Evolutionary conservation across 2,329 filamentous ascomycete genomes (phyloP).

Genomic region (Aspergillus eucalypticola): DNA sequence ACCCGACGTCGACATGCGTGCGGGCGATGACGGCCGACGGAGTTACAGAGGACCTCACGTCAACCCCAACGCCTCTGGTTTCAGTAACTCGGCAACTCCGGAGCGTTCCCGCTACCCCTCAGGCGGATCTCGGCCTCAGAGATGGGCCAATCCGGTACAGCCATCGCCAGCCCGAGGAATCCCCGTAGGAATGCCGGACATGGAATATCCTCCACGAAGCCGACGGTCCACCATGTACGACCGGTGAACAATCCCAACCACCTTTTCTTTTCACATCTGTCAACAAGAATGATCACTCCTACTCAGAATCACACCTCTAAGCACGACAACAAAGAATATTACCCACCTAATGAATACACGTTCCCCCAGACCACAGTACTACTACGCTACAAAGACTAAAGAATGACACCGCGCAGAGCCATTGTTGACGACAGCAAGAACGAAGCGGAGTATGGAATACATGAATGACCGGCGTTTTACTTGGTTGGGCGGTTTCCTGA

Average conservation of each 20-base stretch:
- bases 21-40: constrained; percentile 27
- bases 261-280: too few relatives aligned
- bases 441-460: too few relatives aligned
- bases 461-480: too few relatives aligned
- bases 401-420: too few relatives aligned
- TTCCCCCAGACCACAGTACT: too few relatives aligned
- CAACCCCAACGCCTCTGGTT: neutral
- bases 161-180: constrained; percentile 4
- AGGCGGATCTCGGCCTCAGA: constrained; percentile 2
- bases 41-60: constrained; percentile 26
- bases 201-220: constrained; percentile 11
- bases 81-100: constrained; percentile 12
- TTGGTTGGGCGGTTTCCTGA: too few relatives aligned
- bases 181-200: constrained; percentile 2
- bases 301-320: too few relatives aligned
- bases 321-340: too few relatives aligned
- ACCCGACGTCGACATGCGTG: constrained; percentile 23
- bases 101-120: neutral
- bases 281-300: too few relatives aligned
- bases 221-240: constrained; percentile 20
- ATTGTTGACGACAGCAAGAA: too few relatives aligned
- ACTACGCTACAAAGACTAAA: too few relatives aligned
- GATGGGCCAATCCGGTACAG: constrained; percentile 9
- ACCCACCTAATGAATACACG: too few relatives aligned
- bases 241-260: constrained; percentile 3